Evolutionary conservation across 2,329 filamentous ascomycete genomes (phyloP), one percentile per base, ranked within the genome.

Genomic region (Pseudogymnoascus sp.): DNA sequence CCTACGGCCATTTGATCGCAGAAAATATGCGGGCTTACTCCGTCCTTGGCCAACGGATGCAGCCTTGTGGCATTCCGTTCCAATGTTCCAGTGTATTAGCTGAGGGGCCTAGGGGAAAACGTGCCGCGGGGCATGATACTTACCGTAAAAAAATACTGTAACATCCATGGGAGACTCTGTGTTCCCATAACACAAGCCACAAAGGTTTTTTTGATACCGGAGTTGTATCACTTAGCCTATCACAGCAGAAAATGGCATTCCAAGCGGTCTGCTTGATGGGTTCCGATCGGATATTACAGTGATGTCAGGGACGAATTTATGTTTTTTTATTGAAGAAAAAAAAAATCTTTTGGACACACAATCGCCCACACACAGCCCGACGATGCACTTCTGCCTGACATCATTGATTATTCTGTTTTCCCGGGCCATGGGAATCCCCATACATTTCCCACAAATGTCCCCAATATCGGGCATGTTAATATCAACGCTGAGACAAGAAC

Each of bases 381-480:
- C 72, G 19, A 62, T 78, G 77, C 77, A 78, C 73, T 74, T 76
- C 75, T 79, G 77, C 77, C 77, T 77, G 75, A 79, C 75, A 38
- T 60, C 33, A 36, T 60, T 36, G 30, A 36, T 42, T 36, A 45
- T 52, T 28, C 16, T 55, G 49, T 55, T 33, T 55, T 55, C 49
- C 49, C 9, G 28, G 49, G 28, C 28, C 16, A 28, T 30, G 49
- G 28, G 25, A 60, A 62, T 65, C 45, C 55, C 7, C 25, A 23
- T 55, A 60, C 62, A 28, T 62, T 39, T 38, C 38, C 33, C 60
- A 42, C 22, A 60, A 58, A 30, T 55, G 16, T 61, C 28, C 41
- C 25, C 42, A 41, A 60, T 58, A 25, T 45, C 35, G 35, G 42
- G 30, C 66, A 63, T 64, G 45, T 68, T 66, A 69, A 70, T 67